phyloP scores from a whole-genome alignment of 2,329 filamentous ascomycete genomes.

The Harringtonia aguacate region DNA sequence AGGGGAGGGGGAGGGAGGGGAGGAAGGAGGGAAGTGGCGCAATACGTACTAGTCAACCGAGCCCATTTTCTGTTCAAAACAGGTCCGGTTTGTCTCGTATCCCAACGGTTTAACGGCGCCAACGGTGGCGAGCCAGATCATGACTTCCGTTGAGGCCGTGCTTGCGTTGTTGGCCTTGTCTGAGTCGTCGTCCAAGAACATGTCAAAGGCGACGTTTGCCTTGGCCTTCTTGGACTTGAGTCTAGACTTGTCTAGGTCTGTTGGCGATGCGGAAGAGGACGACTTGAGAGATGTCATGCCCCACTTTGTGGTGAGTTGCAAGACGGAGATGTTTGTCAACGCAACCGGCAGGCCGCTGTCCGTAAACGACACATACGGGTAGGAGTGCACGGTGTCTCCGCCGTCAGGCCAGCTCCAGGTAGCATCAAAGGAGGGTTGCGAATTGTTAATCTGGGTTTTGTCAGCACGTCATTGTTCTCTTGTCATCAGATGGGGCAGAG shows the following conservation, averaged over 20 bases:
- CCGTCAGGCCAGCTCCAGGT: slow-evolving; percentile 1
- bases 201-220: slow-evolving; percentile 6
- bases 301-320: not conserved
- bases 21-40: too few relatives aligned
- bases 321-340: not conserved
- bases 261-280: not conserved
- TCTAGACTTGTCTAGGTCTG: too few relatives aligned
- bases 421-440: slow-evolving; percentile 1
- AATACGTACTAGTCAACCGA: slow-evolving; percentile 1
- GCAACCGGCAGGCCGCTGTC: not conserved
- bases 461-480: too few relatives aligned
- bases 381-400: not conserved
- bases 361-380: slow-evolving; percentile 1
- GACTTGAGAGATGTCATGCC: not conserved
- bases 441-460: slow-evolving; percentile 2
- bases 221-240: too few relatives aligned
- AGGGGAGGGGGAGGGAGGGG: too few relatives aligned
- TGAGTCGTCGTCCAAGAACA: not conserved
- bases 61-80: not conserved
- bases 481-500: not conserved
- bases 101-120: not conserved
- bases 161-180: not conserved
- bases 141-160: slow-evolving; percentile 1
- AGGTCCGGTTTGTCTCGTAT: not conserved
- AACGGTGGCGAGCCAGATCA: slow-evolving; percentile 3